Evolutionary conservation across 805 yeast species (phyloP), one percentile per base, ranked within the genome.

Genomic region (Saccharomycopsis sp.): DNA sequence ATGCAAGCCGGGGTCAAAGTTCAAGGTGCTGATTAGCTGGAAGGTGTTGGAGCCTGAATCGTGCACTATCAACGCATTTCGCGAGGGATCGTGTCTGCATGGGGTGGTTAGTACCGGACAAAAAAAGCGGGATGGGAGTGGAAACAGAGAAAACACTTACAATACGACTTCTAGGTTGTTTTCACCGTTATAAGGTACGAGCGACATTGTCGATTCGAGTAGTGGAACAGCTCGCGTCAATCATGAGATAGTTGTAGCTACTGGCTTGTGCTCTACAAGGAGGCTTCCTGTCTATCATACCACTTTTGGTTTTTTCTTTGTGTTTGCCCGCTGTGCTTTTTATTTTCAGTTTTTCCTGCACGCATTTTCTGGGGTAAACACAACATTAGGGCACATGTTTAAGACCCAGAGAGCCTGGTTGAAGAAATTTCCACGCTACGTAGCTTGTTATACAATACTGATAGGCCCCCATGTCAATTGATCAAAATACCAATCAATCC

Each of bases 81-180:
- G 34, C 14, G 56, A 51, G 7, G 63, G 63, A 47, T 61, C 63
- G 51, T 60, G 62, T 44, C 62, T 59, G 15, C 21, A 20, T 9
- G 23, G 44, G 20, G 16, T 29, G 9, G 53, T 58, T 51, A 52
- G 47, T 50, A 34, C 12, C 9, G 34, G 21, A 50, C 29, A 50
- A 50, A 40, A 50, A n/a, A n/a, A 21, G 50, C 14, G 24, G n/a
- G n/a, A 50, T 20, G n/a, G n/a, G 23, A 55, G n/a, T n/a, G 14
- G 21, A 12, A 7, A 15, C 5, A 34, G 24, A 4, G n/a, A 9
- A 14, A 50, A 34, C 9, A 57, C 62, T 53, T 53, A 57, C 62
- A 57, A 50, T 15, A 60, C 62, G 16, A 57, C 61, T 3, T 48
- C 54, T 34, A 57, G 53, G 41, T 54, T 50, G 23, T 34, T 34